phyloP scores from a whole-genome alignment of 1,284 basidiomycete species.

The Trametes hirsuta region DNA sequence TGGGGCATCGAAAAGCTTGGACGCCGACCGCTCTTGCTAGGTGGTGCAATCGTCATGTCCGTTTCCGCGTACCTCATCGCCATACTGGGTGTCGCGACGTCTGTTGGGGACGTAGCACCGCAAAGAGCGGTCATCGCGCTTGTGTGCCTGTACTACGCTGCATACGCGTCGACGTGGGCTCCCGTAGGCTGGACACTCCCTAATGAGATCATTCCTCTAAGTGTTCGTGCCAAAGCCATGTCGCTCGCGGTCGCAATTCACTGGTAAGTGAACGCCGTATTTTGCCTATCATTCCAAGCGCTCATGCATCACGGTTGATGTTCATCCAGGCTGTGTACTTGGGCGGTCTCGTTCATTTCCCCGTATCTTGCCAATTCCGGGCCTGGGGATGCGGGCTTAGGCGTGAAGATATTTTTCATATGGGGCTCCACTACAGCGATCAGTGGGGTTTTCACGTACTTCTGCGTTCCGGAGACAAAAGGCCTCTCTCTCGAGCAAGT shows the following conservation, averaged over 20 bases:
- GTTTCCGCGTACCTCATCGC: not conserved
- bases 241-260: not conserved
- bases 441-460: slow-evolving; percentile 75
- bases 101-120: not conserved
- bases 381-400: not conserved
- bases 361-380: slow-evolving; percentile 1
- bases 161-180: slow-evolving; percentile 61
- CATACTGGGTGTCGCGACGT: not conserved
- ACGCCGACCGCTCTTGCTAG: not conserved
- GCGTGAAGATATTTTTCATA: slow-evolving; percentile 38
- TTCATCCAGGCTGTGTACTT: slow-evolving; percentile 65
- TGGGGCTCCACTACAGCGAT: slow-evolving; percentile 69
- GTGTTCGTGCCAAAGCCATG: not conserved
- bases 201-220: slow-evolving; percentile 59
- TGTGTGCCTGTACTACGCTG: not conserved
- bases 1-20: not conserved
- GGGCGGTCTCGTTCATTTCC: not conserved
- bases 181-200: slow-evolving; percentile 78
- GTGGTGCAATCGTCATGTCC: not conserved
- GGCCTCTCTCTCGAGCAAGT: slow-evolving; percentile 75
- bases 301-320: slow-evolving; percentile 56
- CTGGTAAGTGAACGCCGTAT: not conserved
- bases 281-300: too few relatives aligned
- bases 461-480: slow-evolving; percentile 77
- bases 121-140: not conserved